Conservation (phyloP, 2,329 filamentous ascomycete genomes). For the Xylaria sp. region DNA sequence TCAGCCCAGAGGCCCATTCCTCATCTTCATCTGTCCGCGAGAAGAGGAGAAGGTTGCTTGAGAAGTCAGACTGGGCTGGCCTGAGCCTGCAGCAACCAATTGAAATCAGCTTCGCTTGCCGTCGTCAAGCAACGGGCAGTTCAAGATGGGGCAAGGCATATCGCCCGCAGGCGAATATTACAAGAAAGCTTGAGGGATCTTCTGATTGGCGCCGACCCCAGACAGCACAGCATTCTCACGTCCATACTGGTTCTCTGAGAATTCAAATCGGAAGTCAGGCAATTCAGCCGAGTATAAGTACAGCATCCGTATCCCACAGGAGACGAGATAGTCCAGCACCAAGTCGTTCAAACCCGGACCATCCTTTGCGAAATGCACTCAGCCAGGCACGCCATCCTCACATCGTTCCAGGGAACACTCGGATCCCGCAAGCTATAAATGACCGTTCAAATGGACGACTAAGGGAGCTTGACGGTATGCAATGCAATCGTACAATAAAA, state of each 20-base stretch:
- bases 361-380: constrained; percentile 16
- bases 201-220: not conserved
- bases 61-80: constrained; percentile 41
- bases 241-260: constrained; percentile 27
- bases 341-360: constrained; percentile 4
- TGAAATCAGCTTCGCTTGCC: constrained; percentile 33
- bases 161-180: constrained; percentile 8
- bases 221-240: not conserved
- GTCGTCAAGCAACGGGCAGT: constrained; percentile 21
- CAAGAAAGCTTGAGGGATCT: constrained; percentile 9
- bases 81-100: constrained; percentile 39
- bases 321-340: constrained; percentile 22
- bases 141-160: constrained; percentile 29
- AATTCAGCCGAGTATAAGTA: constrained; percentile 28
- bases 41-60: constrained; percentile 37
- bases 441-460: not conserved
- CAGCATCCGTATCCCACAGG: constrained; percentile 19
- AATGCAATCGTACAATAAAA: not conserved
- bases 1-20: constrained; percentile 3
- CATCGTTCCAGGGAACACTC: not conserved
- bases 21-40: constrained; percentile 19
- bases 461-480: not conserved
- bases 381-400: constrained; percentile 17
- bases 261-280: constrained; percentile 43
- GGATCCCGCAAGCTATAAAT: not conserved